These are phyloP conservation scores for Candida pseudocylindracea DNA, from an alignment of 1,139 yeast genomes.

Conservation along the genomic window DNA sequence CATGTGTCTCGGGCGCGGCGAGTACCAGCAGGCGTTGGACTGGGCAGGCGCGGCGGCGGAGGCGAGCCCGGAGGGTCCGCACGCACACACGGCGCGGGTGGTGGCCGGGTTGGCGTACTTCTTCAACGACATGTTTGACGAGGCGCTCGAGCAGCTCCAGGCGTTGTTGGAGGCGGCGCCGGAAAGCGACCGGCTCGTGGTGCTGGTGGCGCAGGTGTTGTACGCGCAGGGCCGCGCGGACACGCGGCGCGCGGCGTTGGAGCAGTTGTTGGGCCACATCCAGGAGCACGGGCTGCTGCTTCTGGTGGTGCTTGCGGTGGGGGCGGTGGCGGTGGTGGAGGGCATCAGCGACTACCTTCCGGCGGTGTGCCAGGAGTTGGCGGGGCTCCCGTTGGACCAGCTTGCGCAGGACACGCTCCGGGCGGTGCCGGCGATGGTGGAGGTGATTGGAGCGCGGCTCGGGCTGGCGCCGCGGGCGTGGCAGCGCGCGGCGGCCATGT, in stretches of 20 bases:
- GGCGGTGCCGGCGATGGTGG: slow-evolving; percentile 36
- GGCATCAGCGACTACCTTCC: slow-evolving; percentile 32
- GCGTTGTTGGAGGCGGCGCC: slow-evolving; percentile 23
- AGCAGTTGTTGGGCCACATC: slow-evolving; percentile 41
- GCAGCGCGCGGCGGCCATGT: slow-evolving; percentile 50
- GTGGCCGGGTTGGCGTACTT: slow-evolving; percentile 51
- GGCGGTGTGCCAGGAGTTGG: slow-evolving; percentile 48
- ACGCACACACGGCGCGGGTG: slow-evolving; percentile 11
- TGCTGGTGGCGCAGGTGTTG: slow-evolving; percentile 56
- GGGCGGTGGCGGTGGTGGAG: slow-evolving; percentile 59
- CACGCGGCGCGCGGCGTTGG: slow-evolving; percentile 65
- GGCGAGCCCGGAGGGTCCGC: neutral
- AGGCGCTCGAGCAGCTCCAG: slow-evolving; percentile 45
- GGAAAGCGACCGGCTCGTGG: slow-evolving; percentile 37
- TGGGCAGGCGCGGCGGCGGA: slow-evolving; percentile 24
- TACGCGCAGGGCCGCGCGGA: slow-evolving; percentile 52
- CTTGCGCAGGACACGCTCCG: slow-evolving; percentile 25
- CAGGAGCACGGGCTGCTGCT: slow-evolving; percentile 43
- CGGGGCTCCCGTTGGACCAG: slow-evolving; percentile 21
- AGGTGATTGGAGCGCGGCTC: slow-evolving; percentile 16
- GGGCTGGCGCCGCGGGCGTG: slow-evolving; percentile 15
- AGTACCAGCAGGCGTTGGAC: slow-evolving; percentile 37
- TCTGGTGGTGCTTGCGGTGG: slow-evolving; percentile 46
- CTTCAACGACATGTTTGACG: slow-evolving; percentile 36
- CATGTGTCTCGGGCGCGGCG: slow-evolving; percentile 32